Evolutionary conservation across 164 flowering plant genomes (phyloP).

Genomic region (Vitis vinifera): ASM3070453v1 NC_081808.1:25762001-25762500

Average conservation of each 20-base stretch:
- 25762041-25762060: constrained; percentile 39
- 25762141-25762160: constrained; percentile 50
- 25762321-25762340: constrained; percentile 35
- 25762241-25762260: constrained; percentile 22
- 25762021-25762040: constrained; percentile 37
- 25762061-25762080: constrained; percentile 34
- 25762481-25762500: constrained; percentile 22
- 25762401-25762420: constrained; percentile 44
- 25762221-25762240: constrained; percentile 33
- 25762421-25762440: constrained; percentile 34
- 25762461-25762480: constrained; percentile 36
- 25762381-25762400: constrained; percentile 38
- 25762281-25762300: constrained; percentile 38
- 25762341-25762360: constrained; percentile 47
- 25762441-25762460: constrained; percentile 45
- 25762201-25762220: constrained; percentile 41
- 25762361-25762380: constrained; percentile 41
- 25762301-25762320: constrained; percentile 24
- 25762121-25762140: constrained; percentile 43
- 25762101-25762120: constrained; percentile 37
- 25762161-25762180: constrained; percentile 42
- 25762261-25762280: constrained; percentile 35
- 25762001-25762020: constrained; percentile 40
- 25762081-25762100: constrained; percentile 49
- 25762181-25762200: constrained; percentile 48